Percentiles rank a stretch among this genome's conserved stretches.
phyloP scores from a whole-genome alignment of 306 rosid species.

The Rubus idaeus region DNA sequence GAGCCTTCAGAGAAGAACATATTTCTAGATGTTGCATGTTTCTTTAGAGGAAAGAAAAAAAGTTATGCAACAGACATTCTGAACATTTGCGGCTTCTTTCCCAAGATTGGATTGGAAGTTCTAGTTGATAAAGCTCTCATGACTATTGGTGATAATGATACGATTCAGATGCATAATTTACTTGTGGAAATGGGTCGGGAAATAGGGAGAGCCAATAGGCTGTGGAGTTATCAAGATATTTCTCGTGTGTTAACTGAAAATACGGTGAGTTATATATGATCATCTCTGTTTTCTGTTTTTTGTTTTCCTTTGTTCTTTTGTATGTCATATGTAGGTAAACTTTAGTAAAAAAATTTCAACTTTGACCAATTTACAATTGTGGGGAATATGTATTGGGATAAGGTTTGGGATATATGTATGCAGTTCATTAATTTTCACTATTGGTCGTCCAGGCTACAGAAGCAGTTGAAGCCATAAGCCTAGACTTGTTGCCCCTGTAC shows the following conservation, averaged over 20 bases:
- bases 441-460: constrained; percentile 6
- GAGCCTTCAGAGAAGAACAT: constrained; percentile 19
- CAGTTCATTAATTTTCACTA: neutral
- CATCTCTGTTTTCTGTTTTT: too few species aligned
- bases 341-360: neutral
- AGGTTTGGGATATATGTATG: too few species aligned
- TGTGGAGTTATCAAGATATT: constrained; percentile 24
- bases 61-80: constrained; percentile 23
- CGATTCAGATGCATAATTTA: constrained; percentile 39
- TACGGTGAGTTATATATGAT: too few species aligned
- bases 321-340: too few species aligned
- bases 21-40: constrained; percentile 20
- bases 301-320: neutral
- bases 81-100: constrained; percentile 22
- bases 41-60: constrained; percentile 36
- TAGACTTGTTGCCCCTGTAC: neutral
- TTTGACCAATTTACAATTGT: neutral
- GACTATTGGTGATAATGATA: neutral
- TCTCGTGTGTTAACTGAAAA: constrained; percentile 21
- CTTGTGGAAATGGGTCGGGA: constrained; percentile 37
- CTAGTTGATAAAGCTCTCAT: constrained; percentile 28
- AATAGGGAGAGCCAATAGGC: constrained; percentile 18
- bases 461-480: constrained; percentile 11
- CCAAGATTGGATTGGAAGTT: constrained; percentile 31
- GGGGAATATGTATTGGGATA: too few species aligned